These are phyloP conservation scores for Melampsora americana DNA, from an alignment of 1,284 basidiomycete species.

Conservation along the genomic window DNA sequence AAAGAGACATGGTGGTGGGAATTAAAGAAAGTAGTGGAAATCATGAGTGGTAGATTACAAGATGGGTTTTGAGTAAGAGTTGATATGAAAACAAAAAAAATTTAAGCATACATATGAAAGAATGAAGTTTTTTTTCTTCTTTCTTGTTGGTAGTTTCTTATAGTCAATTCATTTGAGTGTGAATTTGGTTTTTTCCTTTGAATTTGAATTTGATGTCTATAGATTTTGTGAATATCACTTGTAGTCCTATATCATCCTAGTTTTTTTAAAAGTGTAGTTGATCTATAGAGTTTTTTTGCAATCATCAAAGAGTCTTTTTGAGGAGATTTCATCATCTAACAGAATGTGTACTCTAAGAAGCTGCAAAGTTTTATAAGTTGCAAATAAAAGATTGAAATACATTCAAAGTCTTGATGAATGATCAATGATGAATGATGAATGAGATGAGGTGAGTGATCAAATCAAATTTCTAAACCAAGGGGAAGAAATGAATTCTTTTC, in stretches of 20 bases:
- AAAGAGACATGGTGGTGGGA: slow-evolving; percentile 77
- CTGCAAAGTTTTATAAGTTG: too few relatives aligned
- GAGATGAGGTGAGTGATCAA: too few relatives aligned
- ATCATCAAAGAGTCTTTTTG: not conserved
- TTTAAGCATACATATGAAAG: not conserved
- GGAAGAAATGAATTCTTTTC: too few relatives aligned
- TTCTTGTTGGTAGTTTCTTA: too few relatives aligned
- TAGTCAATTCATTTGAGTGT: too few relatives aligned
- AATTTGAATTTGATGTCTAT: not conserved
- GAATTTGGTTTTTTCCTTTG: not conserved
- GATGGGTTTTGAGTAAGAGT: not conserved
- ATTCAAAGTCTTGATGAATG: too few relatives aligned
- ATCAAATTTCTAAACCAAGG: too few relatives aligned
- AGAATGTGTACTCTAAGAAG: too few relatives aligned
- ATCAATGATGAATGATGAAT: too few relatives aligned
- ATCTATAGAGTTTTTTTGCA: not conserved
- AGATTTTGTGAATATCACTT: not conserved
- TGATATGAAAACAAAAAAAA: not conserved
- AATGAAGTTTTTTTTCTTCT: too few relatives aligned
- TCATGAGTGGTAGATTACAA: slow-evolving; percentile 55
- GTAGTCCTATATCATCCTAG: not conserved
- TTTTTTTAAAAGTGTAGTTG: not conserved
- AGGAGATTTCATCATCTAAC: too few relatives aligned
- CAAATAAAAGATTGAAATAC: too few relatives aligned
- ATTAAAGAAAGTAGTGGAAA: slow-evolving; percentile 68